Evolutionary conservation across 805 yeast species (phyloP), one percentile per base, ranked within the genome.

Genomic region (Cyberlindnera bimundalis): DNA sequence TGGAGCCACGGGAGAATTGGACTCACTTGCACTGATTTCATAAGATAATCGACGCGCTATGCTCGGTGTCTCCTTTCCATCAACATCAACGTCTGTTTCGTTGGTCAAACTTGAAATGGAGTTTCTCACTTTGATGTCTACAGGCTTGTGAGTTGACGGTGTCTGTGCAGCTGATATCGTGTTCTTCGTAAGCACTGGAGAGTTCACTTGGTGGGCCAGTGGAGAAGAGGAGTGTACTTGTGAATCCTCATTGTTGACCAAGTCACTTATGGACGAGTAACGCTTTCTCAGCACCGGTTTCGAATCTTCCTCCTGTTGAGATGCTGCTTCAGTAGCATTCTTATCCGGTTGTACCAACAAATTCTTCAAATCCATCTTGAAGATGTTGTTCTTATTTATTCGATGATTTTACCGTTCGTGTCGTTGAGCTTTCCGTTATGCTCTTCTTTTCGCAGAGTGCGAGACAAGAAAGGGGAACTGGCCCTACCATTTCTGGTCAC

Each of bases 1-100:
- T 0, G 50, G 36, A 7, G 54, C 24, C 1, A 52, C 51, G 0
- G 63, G 62, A 2, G 62, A 54, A 28, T 45, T 51, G 2, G 46
- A 39, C 28, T 51, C 60, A 37, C 56, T 52, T 2, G 48, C 33
- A 29, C 43, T 43, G 4, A 51, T 35, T 13, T 55, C 58, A 25
- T 48, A 43, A 5, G 62, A 53, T 24, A 53, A 27, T 13, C 65
- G 46, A 42, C 67, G 55, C 4, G 62, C 59, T 7, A 61, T 47
- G 40, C 61, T 61, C 11, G 69, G 66, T 0, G 71, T 64, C 36
- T 56, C 66, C 21, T 60, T 64, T 1, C 74, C 76, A 19, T 61
- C 60, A 19, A 67, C 53, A 36, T 69, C 78, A 16, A 68, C 65
- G 46, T 70, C 77, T 11, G 60, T 65, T 35, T 67, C 74, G 45